Evolutionary conservation across 1,284 basidiomycete species (phyloP).

Genomic region (Gymnopus androsaceus): DNA sequence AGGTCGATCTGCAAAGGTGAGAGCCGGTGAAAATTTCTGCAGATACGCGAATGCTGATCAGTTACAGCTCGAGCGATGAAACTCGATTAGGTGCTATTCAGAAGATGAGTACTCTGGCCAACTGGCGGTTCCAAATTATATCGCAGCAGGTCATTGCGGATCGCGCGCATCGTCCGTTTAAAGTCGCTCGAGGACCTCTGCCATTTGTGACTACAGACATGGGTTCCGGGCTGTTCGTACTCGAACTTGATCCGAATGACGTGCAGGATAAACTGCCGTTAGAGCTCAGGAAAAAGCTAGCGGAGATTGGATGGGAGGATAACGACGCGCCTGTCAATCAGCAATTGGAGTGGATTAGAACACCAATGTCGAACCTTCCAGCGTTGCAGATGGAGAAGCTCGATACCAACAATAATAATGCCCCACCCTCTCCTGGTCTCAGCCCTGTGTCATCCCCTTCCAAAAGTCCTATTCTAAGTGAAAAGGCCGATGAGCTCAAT

Average conservation of each 20-base stretch:
- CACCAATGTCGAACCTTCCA: conserved; percentile 65
- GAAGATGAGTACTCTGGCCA: conserved; percentile 54
- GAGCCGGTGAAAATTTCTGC: conserved; percentile 10
- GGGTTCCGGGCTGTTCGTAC: conserved; percentile 57
- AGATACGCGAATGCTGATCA: background rate
- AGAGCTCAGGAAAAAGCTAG: conserved; percentile 62
- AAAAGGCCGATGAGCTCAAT: conserved; percentile 30
- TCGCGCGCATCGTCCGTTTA: conserved; percentile 64
- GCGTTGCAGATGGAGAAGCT: conserved; percentile 53
- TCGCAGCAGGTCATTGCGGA: conserved; percentile 62
- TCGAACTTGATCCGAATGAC: conserved; percentile 54
- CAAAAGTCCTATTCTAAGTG: conserved; percentile 30
- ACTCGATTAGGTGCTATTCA: conserved; percentile 52
- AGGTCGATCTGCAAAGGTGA: conserved; percentile 59
- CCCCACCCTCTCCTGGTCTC: conserved; percentile 25
- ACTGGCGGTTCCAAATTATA: conserved; percentile 68
- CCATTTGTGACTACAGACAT: conserved; percentile 72
- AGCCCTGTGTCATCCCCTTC: conserved; percentile 35
- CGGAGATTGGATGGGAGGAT: conserved; percentile 72
- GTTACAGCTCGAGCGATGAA: conserved; percentile 44
- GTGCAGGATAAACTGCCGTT: conserved; percentile 54
- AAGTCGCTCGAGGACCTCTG: conserved; percentile 61
- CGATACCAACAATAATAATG: conserved; percentile 28
- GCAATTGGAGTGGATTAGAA: conserved; percentile 57
- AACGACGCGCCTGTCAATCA: conserved; percentile 57